Conservation (phyloP, 805 yeast genomes). For the Grigorovia jiainica region DNA sequence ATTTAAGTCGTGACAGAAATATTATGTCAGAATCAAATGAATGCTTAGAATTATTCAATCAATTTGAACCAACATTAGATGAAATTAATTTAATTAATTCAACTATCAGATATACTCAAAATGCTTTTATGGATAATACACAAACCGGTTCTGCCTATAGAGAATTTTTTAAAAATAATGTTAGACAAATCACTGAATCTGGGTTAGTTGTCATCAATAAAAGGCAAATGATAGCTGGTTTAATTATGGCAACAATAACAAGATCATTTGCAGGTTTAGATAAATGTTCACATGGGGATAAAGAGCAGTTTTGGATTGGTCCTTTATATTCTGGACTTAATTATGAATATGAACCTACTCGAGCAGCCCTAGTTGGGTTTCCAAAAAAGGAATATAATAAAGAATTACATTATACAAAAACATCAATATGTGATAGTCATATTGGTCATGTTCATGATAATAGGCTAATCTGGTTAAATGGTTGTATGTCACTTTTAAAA, state of each 20-base stretch:
- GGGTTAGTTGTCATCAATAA: constrained; percentile 25
- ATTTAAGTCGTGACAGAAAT: constrained; percentile 26
- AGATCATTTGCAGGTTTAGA: constrained; percentile 20
- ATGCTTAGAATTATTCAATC: constrained; percentile 11
- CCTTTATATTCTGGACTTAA: constrained; percentile 35
- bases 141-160: constrained; percentile 12
- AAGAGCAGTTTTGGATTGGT: constrained; percentile 70
- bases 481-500: constrained; percentile 49
- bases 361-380: constrained; percentile 31
- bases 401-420: constrained; percentile 5
- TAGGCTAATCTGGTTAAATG: constrained; percentile 51
- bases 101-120: background rate
- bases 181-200: constrained; percentile 26
- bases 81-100: constrained; percentile 18
- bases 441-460: constrained; percentile 20
- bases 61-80: constrained; percentile 8
- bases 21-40: constrained; percentile 16
- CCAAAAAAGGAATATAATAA: constrained; percentile 12
- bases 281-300: constrained; percentile 59
- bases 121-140: background rate
- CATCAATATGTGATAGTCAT: constrained; percentile 25
- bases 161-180: background rate
- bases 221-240: constrained; percentile 15
- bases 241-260: constrained; percentile 20
- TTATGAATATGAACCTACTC: constrained; percentile 30